Base-by-base conservation (phyloP, 495 filamentous ascomycete genomes). In the Emericellopsis terricola region DNA sequence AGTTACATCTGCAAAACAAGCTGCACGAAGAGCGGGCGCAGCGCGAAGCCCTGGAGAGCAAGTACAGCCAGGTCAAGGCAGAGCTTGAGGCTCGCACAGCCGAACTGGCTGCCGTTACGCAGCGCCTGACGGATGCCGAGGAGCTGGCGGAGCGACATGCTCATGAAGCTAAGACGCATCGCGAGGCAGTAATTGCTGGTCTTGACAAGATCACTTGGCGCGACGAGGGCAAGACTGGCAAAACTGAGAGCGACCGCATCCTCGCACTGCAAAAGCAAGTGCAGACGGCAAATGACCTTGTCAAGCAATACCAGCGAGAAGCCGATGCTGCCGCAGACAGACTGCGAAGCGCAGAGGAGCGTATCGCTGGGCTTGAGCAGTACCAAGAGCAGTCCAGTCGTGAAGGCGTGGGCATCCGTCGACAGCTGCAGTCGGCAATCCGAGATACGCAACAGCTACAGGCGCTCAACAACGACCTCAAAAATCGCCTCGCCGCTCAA, bases 341-440 rank as follows among this genome's bases (percentile, higher is more conserved):
- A 51, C 66, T 99, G 21, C 77, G 86, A 8, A 73, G 81, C 33
- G 89, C 89, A 6, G 92, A 96, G 54, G 91, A 92, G 51, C 71
- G 91, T 5, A 94, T 99, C 48, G 91, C 89, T 11, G 86, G 87
- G 2, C 65, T 99, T 4, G 89, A 99, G 55, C 81, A 81, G 2
- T 93, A 94, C 50, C 89, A 99, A 56, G 87, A 94, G 47, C 89
- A 99, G 57, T 74, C 85, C 4, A 94, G 85, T 50, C 67, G 89
- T 21, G 89, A 99, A 53, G 79, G 82, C 21, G 69, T 99, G 36
- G 71, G 77, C 20, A 76, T 94, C 28, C 76, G 91, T 20, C 73
- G 85, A 50, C 85, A 93, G 45, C 68, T 99, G 34, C 86, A 94
- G 50, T 65, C 69, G 19, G 73, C 78, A 2, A 62, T 89, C 42